Conservation (phyloP, 2,329 filamentous ascomycete species). For the Phialemonium atrogriseum region DNA sequence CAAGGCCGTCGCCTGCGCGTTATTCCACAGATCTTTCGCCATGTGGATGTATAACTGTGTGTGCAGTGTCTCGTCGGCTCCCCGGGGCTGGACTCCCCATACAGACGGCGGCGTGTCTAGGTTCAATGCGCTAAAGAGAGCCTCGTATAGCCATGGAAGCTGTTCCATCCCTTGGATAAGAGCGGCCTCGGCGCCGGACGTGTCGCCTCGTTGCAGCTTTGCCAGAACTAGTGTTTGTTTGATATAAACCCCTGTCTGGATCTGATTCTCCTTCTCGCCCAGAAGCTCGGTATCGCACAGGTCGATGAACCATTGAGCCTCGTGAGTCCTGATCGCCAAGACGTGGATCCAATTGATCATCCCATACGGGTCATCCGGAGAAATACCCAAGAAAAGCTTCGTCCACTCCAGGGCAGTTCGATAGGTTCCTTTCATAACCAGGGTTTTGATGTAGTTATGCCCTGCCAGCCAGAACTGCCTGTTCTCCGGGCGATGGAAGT, state of each 20-base stretch:
- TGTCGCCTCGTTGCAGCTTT: conserved; percentile 61
- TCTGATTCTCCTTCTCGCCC: conserved; percentile 18
- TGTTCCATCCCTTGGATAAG: conserved; percentile 60
- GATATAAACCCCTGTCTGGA: conserved; percentile 43
- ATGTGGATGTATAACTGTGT: conserved; percentile 68
- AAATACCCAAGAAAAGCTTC: conserved; percentile 70
- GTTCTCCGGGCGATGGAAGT: conserved; percentile 78
- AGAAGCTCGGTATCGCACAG: conserved; percentile 46
- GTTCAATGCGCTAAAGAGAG: conserved; percentile 71
- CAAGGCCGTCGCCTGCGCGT: conserved; percentile 58
- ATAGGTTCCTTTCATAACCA: conserved; percentile 88
- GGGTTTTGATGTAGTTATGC: conserved; percentile 79
- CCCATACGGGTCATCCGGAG: conserved; percentile 74
- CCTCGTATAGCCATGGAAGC: conserved; percentile 78
- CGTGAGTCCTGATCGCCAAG: conserved; percentile 71
- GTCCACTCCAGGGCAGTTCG: conserved; percentile 91
- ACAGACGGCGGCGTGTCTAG: conserved; percentile 71
- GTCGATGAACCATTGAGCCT: conserved; percentile 68
- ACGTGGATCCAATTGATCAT: conserved; percentile 75
- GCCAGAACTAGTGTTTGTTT: conserved; percentile 71
- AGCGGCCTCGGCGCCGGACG: conserved; percentile 53
- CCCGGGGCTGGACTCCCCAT: conserved; percentile 69
- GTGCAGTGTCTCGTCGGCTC: conserved; percentile 58
- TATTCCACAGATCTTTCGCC: conserved; percentile 81
- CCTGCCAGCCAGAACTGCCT: conserved; percentile 86